Evolutionary conservation across 2,329 filamentous ascomycete species (phyloP).

Genomic region (Tolypocladium amazonense): DNA sequence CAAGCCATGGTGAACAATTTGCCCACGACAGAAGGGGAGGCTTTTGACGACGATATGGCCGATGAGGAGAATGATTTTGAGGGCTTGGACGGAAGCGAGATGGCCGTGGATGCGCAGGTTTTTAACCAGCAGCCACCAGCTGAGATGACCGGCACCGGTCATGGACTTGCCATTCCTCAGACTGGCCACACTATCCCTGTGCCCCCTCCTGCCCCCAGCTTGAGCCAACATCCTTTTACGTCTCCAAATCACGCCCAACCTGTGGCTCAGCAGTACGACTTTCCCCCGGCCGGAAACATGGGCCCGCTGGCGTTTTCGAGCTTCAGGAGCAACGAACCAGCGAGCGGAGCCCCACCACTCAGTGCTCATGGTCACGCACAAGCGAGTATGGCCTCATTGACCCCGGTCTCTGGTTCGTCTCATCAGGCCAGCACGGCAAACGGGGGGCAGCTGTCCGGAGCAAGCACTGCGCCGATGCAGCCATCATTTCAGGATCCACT

Average conservation of each 20-base stretch:
- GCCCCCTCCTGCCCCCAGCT: constrained; percentile 15
- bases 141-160: background rate
- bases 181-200: constrained; percentile 14
- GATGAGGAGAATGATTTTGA: constrained; percentile 36
- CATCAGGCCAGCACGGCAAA: constrained; percentile 12
- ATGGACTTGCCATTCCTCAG: constrained; percentile 1
- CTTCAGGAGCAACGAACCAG: constrained; percentile 17
- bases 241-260: constrained; percentile 9
- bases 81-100: constrained; percentile 26
- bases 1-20: constrained; percentile 9
- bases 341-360: constrained; percentile 8
- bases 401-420: constrained; percentile 9
- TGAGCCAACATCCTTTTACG: constrained; percentile 13
- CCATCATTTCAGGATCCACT: constrained; percentile 8
- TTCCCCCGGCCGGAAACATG: constrained; percentile 8
- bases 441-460: constrained; percentile 15
- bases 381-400: constrained; percentile 19
- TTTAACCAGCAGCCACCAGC: constrained; percentile 9
- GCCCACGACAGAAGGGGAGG: constrained; percentile 17
- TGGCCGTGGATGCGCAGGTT: constrained; percentile 22
- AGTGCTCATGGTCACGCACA: constrained; percentile 10
- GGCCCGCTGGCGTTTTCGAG: constrained; percentile 13
- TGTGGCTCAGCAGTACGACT: constrained; percentile 8
- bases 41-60: constrained; percentile 30
- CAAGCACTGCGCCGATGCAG: constrained; percentile 26